Evolutionary conservation across 2,329 filamentous ascomycete genomes (phyloP), one percentile per base, ranked within the genome.

Genomic region (Fusarium nelsonii): DNA sequence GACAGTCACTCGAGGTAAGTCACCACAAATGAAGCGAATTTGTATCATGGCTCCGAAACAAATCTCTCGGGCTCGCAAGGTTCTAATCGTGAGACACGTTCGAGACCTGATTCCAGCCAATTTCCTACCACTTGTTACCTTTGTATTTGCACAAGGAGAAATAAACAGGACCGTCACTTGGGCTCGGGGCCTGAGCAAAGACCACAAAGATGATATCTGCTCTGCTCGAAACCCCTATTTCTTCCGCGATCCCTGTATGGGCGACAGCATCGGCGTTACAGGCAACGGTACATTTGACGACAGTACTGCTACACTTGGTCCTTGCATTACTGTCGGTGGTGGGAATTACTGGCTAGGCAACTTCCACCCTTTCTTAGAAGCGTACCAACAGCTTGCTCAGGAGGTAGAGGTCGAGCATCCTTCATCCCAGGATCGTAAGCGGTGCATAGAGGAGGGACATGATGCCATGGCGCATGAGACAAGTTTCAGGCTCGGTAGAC

Each of bases 331-430:
- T 11, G 71, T 83, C 2, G 78, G 76, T 6, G 80, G 78, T 6
- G 78, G 73, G 1, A 78, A 60, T 53, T 83, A 78, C 58, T 83
- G 81, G 81, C 72, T 84, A 3, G 80, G 78, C 18, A 83, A 80
- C 65, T 83, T 81, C 32, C 82, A 84, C 58, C 81, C 82, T 5
- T 83, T 84, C 58, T 57, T 80, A 8, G 78, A 82, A 10, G 78
- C 76, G 1, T 78, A 75, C 34, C 75, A 74, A 23, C 66, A 72
- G 12, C 67, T 73, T 1, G 63, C 67, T 1, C 59, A 68, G 40
- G 48, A 51, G 8, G 75, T 81, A 26, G 49, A 67, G 6, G 70
- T 82, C 8, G 78, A 83, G 56, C 82, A 83, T 36, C 82, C 82
- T 1, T 83, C 82, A 1, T 78, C 76, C 2, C 70, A 76, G n/a